These are phyloP conservation scores for Hyaloperonospora brassicae DNA, from an alignment of 352 stramenopile species.

Conservation along the genomic window DNA sequence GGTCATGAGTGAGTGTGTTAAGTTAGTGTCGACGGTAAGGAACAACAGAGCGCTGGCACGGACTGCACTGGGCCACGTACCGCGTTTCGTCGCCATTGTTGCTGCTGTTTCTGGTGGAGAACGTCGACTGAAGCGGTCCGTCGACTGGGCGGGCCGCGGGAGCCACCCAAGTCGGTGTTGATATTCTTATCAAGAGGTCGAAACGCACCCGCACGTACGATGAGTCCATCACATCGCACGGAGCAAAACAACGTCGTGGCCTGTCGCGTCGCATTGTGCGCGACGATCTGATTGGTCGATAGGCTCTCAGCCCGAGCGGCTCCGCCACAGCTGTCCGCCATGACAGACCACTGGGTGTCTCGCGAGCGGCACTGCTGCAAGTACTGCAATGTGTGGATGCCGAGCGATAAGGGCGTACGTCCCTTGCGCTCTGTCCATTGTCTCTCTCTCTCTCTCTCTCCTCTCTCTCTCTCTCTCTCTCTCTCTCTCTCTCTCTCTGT, in stretches of 20 bases:
- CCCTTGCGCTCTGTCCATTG: not conserved
- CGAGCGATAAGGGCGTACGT: conserved; percentile 62
- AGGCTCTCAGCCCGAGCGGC: not conserved
- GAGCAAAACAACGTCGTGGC: too few species aligned
- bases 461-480: not conserved
- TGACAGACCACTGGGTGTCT: conserved; percentile 65
- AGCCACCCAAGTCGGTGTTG: not conserved
- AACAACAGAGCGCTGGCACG: too few species aligned
- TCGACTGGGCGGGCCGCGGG: too few species aligned
- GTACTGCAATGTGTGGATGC: conserved; percentile 86
- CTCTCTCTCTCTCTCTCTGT: conserved; percentile 1
- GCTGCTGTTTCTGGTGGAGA: conserved; percentile 74
- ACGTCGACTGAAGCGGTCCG: conserved; percentile 53
- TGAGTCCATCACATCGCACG: too few species aligned
- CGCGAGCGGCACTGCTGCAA: conserved; percentile 77
- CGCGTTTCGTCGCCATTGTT: conserved; percentile 76
- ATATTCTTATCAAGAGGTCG: too few species aligned
- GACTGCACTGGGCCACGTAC: too few species aligned
- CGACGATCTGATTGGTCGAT: not conserved
- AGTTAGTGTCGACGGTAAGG: too few species aligned
- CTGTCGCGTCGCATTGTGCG: too few species aligned
- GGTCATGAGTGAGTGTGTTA: too few species aligned
- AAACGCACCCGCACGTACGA: too few species aligned
- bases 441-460: not conserved
- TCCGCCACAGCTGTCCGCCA: conserved; percentile 3